These are phyloP conservation scores for Fusarium longipes DNA, from an alignment of 2,329 filamentous ascomycete species.

Conservation along the genomic window DNA sequence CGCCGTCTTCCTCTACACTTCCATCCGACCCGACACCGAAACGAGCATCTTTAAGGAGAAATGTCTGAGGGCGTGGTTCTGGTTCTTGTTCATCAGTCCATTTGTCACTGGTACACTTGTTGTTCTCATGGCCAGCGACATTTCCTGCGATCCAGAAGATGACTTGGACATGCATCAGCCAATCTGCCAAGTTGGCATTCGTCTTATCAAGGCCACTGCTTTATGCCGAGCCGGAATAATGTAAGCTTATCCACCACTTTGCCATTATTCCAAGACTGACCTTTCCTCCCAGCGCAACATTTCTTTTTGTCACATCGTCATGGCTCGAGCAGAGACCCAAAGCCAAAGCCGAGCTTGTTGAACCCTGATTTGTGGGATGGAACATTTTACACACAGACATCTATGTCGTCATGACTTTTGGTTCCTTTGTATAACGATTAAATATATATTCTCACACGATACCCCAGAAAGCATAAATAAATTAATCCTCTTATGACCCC, in stretches of 20 bases:
- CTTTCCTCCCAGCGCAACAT: constrained; percentile 15
- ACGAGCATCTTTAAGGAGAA: constrained; percentile 19
- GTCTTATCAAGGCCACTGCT: constrained; percentile 34
- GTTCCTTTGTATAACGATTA: constrained; percentile 20
- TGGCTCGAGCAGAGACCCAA: constrained; percentile 22
- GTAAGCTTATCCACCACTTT: constrained; percentile 3
- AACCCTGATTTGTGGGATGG: neutral
- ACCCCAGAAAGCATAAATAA: neutral
- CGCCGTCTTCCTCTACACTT: constrained; percentile 28
- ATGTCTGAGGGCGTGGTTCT: constrained; percentile 24
- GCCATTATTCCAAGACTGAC: neutral
- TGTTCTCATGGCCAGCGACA: constrained; percentile 33
- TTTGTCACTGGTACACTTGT: constrained; percentile 23
- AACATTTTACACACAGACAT: neutral
- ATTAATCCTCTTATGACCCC: neutral
- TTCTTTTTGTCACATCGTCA: constrained; percentile 34
- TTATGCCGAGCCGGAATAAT: constrained; percentile 33
- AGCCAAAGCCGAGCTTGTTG: neutral
- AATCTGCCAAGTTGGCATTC: constrained; percentile 32
- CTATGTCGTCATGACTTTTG: constrained; percentile 31
- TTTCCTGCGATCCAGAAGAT: constrained; percentile 31
- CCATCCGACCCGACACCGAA: constrained; percentile 7
- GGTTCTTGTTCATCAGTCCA: constrained; percentile 33
- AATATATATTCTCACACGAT: constrained; percentile 5
- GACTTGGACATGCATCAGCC: constrained; percentile 29